Percentiles rank a stretch among this genome's conserved stretches.
Conservation (phyloP, 2,329 filamentous ascomycete genomes). For the Xylariaceae sp. region DNA sequence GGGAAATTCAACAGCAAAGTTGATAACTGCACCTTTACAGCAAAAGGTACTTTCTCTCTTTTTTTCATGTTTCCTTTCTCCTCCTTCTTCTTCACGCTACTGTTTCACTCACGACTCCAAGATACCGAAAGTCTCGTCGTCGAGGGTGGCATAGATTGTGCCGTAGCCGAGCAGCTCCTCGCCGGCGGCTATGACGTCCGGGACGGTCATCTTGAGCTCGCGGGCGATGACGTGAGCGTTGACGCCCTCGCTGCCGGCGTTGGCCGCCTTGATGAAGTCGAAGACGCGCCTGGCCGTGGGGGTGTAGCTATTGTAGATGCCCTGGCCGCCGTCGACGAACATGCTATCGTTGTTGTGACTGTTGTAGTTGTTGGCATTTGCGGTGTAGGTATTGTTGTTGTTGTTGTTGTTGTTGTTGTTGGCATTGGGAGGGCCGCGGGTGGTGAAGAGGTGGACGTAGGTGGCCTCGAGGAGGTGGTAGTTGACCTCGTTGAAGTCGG, state of each 20-base stretch:
- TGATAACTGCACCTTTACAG: too few relatives aligned
- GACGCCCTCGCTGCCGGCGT: conserved; percentile 74
- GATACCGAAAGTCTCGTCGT: conserved; percentile 88
- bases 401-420: too few relatives aligned
- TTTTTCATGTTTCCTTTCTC: not conserved
- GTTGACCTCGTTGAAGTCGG: conserved; percentile 86
- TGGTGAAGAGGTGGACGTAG: conserved; percentile 80
- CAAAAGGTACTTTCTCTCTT: not conserved
- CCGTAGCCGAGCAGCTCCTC: conserved; percentile 73
- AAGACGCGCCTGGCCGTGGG: conserved; percentile 63
- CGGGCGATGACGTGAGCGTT: conserved; percentile 73
- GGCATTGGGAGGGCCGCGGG: too few relatives aligned
- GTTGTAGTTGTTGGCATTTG: too few relatives aligned
- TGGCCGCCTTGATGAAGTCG: conserved; percentile 58
- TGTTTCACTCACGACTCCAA: conserved; percentile 56
- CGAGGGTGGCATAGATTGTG: conserved; percentile 82
- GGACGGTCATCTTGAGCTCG: conserved; percentile 57
- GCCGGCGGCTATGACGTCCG: conserved; percentile 68
- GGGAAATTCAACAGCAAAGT: too few relatives aligned
- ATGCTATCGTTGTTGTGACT: conserved; percentile 47
- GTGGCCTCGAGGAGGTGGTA: conserved; percentile 90
- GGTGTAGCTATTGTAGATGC: conserved; percentile 45
- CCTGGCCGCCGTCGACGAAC: conserved; percentile 45
- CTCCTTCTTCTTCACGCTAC: too few relatives aligned
- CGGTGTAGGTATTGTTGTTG: too few relatives aligned